Conservation (phyloP, 305 asterid species). For the Fraxinus nigra region DNA sequence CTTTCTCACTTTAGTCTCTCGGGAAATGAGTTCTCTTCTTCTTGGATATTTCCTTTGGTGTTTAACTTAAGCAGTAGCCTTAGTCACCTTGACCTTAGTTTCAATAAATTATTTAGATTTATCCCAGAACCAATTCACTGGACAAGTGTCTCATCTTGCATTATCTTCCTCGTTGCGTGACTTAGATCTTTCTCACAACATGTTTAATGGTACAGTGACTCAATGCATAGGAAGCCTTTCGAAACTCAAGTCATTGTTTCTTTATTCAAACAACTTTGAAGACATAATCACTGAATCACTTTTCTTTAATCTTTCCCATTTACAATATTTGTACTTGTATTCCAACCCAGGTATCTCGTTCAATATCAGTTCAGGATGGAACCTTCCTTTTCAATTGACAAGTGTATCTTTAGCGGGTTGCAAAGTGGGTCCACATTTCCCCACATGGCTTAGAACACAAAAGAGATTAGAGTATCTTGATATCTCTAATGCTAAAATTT, state of each 20-base stretch:
- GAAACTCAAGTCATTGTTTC: conserved; percentile 9
- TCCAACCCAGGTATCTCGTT: conserved; percentile 20
- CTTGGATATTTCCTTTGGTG: neutral
- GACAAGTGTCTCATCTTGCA: conserved; percentile 6
- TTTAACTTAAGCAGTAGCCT: conserved; percentile 9
- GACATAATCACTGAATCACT: conserved; percentile 27
- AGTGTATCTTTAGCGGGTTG: neutral
- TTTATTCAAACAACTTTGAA: conserved; percentile 21
- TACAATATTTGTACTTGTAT: conserved; percentile 8
- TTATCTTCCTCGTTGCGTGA: neutral
- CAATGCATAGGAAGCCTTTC: conserved; percentile 20
- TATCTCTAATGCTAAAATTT: conserved; percentile 23
- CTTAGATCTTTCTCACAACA: neutral
- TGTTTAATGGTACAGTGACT: conserved; percentile 11
- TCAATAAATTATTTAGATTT: neutral
- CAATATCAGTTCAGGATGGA: conserved; percentile 14
- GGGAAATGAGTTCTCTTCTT: too few relatives aligned
- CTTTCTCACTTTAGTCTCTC: too few relatives aligned
- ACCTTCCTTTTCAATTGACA: conserved; percentile 29
- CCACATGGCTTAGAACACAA: conserved; percentile 35
- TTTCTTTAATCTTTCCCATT: conserved; percentile 24
- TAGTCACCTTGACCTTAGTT: conserved; percentile 4
- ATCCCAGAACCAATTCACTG: neutral
- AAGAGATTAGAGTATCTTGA: neutral
- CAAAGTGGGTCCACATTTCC: conserved; percentile 35